Base-by-base conservation (phyloP, 108 stramenopile species). In the Stephanodiscus triporus region DNA sequence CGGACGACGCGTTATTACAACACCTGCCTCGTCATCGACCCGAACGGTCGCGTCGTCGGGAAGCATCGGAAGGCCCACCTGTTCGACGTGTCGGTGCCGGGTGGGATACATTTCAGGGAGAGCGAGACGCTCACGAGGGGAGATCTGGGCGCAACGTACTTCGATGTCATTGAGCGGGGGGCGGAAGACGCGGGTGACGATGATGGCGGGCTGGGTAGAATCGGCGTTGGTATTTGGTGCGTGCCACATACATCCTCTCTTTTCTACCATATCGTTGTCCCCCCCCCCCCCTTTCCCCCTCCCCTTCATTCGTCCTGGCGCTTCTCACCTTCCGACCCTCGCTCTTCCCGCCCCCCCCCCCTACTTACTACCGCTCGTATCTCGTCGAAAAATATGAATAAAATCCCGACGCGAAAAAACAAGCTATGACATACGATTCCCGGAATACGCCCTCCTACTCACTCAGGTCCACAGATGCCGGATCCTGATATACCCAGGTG, bases 41-140 rank as follows among this genome's bases (percentile, higher is more conserved):
- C 96, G 1, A 40, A 55, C 4, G 97, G 97, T 0, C 62, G 47
- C 9, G 55, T 97, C 13, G 88, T 98, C 13, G 97, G 90, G 9
- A 98, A 97, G 82, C 97, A 98, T 83, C 87, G 94, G 30, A 99
- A 95, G 81, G 86, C 97, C 4, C 99, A 99, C 80, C 84, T 99
- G 17, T 99, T 99, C 84, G 98, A 99, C 81, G 97, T 99, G 61
- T 95, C 97, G 75, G 97, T 99, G 26, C 98, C 98, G 10, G 99
- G 98, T 19, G 90, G 91, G 8, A 97, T 99, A 64, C 93, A 87
- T 20, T 99, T 99, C 80, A 89, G 84, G 80, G 98, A 99, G 77
- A 94, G 92, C 57, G 98, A 99, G 47, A 97, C 98, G 0, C 84
- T 98, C 23, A 89, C 82, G 20, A 82, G 88, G 10, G 98, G 98